A percentile compares a stretch with the other conserved stretches of the same genome.
Evolutionary conservation across 1,139 yeast genomes (phyloP).

Genomic region (Pichia sp.): DNA sequence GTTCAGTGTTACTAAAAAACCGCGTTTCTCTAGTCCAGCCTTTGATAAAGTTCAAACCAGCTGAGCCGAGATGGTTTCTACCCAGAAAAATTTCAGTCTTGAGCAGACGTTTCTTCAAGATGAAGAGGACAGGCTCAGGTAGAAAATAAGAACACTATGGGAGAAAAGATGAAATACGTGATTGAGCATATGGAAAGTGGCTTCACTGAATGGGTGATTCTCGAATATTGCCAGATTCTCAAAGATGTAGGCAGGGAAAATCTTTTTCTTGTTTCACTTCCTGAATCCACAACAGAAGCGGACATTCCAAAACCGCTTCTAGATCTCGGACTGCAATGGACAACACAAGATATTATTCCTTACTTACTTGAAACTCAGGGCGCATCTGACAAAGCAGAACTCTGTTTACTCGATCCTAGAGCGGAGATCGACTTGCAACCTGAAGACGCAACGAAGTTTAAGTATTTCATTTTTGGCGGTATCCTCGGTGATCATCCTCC

Average conservation of each 20-base stretch:
- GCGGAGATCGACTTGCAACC: conserved; percentile 72
- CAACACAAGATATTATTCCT: conserved; percentile 58
- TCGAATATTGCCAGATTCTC: conserved; percentile 79
- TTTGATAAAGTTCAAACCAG: too few species aligned
- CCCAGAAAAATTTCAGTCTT: too few species aligned
- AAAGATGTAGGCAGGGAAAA: conserved; percentile 75
- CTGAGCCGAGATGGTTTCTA: too few species aligned
- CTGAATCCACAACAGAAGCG: conserved; percentile 47
- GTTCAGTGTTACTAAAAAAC: not conserved
- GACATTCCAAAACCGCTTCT: conserved; percentile 60
- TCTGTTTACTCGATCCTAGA: conserved; percentile 84
- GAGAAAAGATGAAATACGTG: conserved; percentile 64
- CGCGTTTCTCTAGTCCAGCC: not conserved
- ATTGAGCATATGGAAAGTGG: conserved; percentile 98
- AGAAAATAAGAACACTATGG: not conserved
- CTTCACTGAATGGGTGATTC: conserved; percentile 89
- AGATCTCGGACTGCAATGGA: conserved; percentile 71
- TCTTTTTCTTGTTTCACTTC: conserved; percentile 71
- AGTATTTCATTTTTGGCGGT: conserved; percentile 92
- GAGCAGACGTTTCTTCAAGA: too few species aligned
- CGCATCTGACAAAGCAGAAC: conserved; percentile 37
- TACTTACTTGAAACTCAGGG: conserved; percentile 22
- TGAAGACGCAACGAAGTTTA: conserved; percentile 55
- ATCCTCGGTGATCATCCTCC: conserved; percentile 96
- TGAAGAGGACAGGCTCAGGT: too few species aligned